These are phyloP conservation scores for Gossypium gossypioides DNA, from an alignment of 441 rosid genomes.

Conservation along the genomic window DNA sequence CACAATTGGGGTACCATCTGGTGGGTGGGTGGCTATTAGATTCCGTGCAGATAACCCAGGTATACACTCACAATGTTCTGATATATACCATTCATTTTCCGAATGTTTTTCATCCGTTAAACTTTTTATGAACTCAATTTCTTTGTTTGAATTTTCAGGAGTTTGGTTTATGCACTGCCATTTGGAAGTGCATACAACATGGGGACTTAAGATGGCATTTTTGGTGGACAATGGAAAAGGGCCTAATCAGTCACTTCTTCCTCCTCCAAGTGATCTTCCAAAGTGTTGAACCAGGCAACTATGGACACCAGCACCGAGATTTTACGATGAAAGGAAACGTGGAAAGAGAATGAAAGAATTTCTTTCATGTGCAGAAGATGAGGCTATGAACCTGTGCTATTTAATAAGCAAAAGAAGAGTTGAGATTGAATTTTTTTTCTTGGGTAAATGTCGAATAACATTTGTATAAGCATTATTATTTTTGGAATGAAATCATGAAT, in stretches of 20 bases:
- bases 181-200: constrained; percentile 78
- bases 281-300: constrained; percentile 40
- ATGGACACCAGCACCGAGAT: not conserved
- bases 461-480: not conserved
- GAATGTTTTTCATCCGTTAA: not conserved
- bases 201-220: constrained; percentile 95
- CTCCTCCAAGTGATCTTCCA: constrained; percentile 84
- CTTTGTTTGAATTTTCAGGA: constrained; percentile 23
- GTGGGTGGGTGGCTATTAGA: constrained; percentile 85
- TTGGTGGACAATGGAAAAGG: constrained; percentile 84
- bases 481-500: not conserved
- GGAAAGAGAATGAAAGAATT: not conserved
- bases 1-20: constrained; percentile 80
- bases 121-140: not conserved
- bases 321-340: constrained; percentile 1
- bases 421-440: constrained; percentile 20
- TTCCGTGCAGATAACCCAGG: constrained; percentile 92
- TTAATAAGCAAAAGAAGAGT: not conserved
- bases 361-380: not conserved
- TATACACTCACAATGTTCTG: constrained; percentile 7
- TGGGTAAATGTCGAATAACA: constrained; percentile 25
- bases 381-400: not conserved
- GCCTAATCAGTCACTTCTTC: constrained; percentile 64
- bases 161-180: constrained; percentile 70
- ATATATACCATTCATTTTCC: not conserved